phyloP scores from a whole-genome alignment of 2,329 filamentous ascomycete genomes.

The Botrytis squamosa region DNA sequence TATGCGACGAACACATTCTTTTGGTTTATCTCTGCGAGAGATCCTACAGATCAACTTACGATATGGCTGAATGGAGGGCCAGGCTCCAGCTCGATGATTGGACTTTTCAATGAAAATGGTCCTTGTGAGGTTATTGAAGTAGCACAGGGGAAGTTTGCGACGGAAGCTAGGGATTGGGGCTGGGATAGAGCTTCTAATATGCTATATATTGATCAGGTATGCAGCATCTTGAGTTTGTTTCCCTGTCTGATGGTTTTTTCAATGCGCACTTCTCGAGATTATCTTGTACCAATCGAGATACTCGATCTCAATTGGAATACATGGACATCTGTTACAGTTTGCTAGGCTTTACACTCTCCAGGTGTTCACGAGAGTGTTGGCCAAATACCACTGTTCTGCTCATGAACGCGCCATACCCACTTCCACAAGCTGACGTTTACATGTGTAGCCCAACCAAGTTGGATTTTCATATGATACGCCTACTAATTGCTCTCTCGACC shows the following conservation, averaged over 20 bases:
- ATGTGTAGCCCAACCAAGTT: conserved; percentile 64
- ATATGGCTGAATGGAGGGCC: conserved; percentile 70
- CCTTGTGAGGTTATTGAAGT: conserved; percentile 52
- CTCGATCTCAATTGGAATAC: conserved; percentile 35
- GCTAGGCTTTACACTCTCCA: not conserved
- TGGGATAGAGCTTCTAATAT: conserved; percentile 63
- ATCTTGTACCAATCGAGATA: conserved; percentile 50
- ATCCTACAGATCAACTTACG: conserved; percentile 51
- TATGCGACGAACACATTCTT: conserved; percentile 52
- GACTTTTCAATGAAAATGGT: conserved; percentile 61
- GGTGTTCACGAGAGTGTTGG: not conserved
- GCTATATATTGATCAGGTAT: conserved; percentile 52
- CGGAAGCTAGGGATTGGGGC: conserved; percentile 59
- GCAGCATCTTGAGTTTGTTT: conserved; percentile 23
- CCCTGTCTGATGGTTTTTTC: not conserved
- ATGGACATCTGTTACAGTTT: not conserved
- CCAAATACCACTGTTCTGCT: not conserved
- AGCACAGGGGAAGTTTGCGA: conserved; percentile 51
- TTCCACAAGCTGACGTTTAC: conserved; percentile 36
- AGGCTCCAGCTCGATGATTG: conserved; percentile 62
- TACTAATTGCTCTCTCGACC: conserved; percentile 58
- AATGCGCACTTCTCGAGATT: not conserved
- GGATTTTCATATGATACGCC: conserved; percentile 65
- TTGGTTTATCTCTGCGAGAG: conserved; percentile 48
- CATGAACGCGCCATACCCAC: not conserved